Percentiles rank a stretch among this genome's conserved stretches.
phyloP scores from a whole-genome alignment of 2,329 filamentous ascomycete genomes.

The Sporothrix brasiliensis region DNA sequence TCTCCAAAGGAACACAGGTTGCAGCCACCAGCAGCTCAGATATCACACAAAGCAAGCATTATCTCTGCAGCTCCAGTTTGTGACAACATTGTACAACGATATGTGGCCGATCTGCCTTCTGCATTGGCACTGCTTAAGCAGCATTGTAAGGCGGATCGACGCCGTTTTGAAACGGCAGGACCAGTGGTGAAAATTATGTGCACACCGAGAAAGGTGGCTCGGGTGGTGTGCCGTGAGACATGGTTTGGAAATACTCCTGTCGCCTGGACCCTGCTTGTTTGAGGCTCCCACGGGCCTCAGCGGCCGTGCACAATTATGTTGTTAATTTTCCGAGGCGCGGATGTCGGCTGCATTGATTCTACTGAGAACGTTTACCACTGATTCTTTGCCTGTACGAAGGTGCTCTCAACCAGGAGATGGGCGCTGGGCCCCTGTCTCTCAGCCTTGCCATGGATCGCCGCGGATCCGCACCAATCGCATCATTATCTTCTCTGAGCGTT shows the following conservation, averaged over 20 bases:
- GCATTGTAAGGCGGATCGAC: too few species aligned
- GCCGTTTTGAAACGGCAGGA: neutral
- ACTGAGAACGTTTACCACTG: too few species aligned
- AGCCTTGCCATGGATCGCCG: conserved; percentile 14
- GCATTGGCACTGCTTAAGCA: neutral
- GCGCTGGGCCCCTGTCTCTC: neutral
- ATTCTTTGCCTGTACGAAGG: too few species aligned
- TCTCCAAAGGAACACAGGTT: neutral
- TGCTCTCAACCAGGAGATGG: too few species aligned
- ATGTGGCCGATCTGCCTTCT: neutral
- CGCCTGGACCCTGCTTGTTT: neutral
- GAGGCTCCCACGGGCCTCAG: conserved; percentile 5
- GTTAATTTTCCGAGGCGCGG: neutral
- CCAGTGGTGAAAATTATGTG: neutral
- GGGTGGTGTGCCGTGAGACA: too few species aligned
- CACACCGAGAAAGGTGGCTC: neutral
- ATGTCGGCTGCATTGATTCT: neutral
- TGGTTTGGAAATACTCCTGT: neutral
- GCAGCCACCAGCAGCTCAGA: neutral
- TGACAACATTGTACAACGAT: neutral
- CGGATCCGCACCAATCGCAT: conserved; percentile 18
- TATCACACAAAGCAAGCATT: neutral
- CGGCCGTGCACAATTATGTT: neutral
- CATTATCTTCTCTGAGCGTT: neutral
- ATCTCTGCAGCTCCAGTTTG: neutral